Base-by-base conservation (phyloP, 2,329 filamentous ascomycete genomes). In the Pyrenophora graminea region DNA sequence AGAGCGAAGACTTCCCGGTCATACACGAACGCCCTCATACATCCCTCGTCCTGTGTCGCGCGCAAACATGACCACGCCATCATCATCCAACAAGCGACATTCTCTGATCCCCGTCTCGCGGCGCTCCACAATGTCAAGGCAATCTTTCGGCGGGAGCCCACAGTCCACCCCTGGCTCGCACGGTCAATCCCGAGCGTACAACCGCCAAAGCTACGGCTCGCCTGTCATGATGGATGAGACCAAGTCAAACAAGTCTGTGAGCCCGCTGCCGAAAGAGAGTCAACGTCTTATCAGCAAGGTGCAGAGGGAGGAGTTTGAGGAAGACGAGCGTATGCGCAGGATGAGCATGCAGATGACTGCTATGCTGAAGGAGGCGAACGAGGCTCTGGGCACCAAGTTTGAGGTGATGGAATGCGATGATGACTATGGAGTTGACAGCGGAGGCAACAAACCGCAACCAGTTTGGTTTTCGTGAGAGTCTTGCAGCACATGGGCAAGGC, bases 331-430 rank as follows among this genome's bases (percentile, higher is more conserved):
- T 45, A 88, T 97, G 62, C 85, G 85, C 41, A 84, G 87, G 21
- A 85, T 97, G 73, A 95, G 94, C 68, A 81, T 84, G 40, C 85
- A 89, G 62, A 77, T 97, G 40, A 84, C 89, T 67, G 88, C 87
- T 30, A 91, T 99, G 88, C 95, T 99, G 47, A 82, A 86, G 2
- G 88, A 97, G 73, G 94, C 92, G 0, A 88, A 88, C 62, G 88
- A 94, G 71, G 94, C 94, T 1, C 75, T 99, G 15, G 92, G 78
- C 6, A 77, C 73, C 17, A 79, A 74, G 51, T 65, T 77, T 23
- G 71, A 76, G 25, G 58, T 75, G 13, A 74, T 77, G 34, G 62
- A 68, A 27, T 61, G 63, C 21, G 60, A 65, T 6, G 62, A 62
- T 8, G 69, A 69, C 12, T 32, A 55, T 51, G 41, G 41, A 8